Base-by-base conservation (phyloP, 78 protist species). In the Dictyostelium brefeldianum region DNA sequence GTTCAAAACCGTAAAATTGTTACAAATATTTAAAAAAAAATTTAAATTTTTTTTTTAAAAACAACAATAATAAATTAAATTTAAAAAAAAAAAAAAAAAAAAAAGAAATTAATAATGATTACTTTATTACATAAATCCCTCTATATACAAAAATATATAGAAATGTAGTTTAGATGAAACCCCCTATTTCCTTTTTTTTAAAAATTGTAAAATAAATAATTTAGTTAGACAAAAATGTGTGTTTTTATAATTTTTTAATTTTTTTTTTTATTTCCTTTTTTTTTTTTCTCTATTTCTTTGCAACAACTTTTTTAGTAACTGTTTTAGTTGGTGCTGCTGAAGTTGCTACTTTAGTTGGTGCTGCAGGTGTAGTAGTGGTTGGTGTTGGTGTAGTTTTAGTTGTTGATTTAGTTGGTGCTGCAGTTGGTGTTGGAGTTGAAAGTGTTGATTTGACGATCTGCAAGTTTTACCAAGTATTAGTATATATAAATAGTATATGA, bases 231-330 rank as follows among this genome's bases (percentile, higher is more conserved):
- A 1, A 27, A 22, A 64, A 4, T 4, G n/a, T 7, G 6, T 5
- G 1, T 8, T 64, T 29, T 27, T 29, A 20, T 65, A 20, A 14
- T n/a, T 27, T 12, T 20, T 46, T 41, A n/a, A 4, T 14, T 36
- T 31, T 20, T 14, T 29, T 73, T 20, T 31, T 69, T 71, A 41
- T 29, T 17, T 65, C 27, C 27, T 29, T 65, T 65, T 29, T 65
- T 29, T 29, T 62, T 27, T 69, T 69, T 36, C 22, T 69, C 50
- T 75, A 75, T 75, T 75, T 75, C 25, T 59, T 48, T 75, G 47
- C 50, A 43, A 48, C 62, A 48, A 15, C 29, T 65, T 65, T 65
- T 31, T 65, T 65, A 12, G 73, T 14, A 62, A 62, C 71, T 10
- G 81, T 50, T 75, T 48, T 48, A 22, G 81, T 48, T 17, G 36